Percentiles rank a stretch among this genome's conserved stretches.
phyloP scores from a whole-genome alignment of 331 rosid species.

The Quercus phellos region DNA sequence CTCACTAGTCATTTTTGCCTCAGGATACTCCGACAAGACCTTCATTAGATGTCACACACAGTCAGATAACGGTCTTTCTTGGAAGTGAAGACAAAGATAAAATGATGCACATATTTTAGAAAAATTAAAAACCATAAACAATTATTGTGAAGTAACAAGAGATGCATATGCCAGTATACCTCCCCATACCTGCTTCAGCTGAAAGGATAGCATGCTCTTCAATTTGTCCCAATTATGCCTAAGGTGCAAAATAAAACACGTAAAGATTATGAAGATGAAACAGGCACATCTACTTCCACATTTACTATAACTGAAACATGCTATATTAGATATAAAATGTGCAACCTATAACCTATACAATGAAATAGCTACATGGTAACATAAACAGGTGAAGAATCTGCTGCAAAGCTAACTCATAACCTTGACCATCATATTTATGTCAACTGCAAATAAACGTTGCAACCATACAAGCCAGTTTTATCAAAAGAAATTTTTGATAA shows the following conservation, averaged over 20 bases:
- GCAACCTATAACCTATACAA: background rate
- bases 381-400: background rate
- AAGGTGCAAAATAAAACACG: slow-evolving; percentile 18
- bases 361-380: background rate
- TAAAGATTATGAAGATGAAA: background rate
- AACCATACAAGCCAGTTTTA: too few species aligned
- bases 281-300: background rate
- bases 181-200: slow-evolving; percentile 99
- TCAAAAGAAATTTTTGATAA: too few species aligned
- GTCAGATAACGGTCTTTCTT: background rate
- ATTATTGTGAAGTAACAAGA: slow-evolving; percentile 3
- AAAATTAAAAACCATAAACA: slow-evolving; percentile 9
- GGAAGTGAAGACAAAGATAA: background rate
- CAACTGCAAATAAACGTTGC: background rate
- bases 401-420: background rate
- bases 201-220: slow-evolving; percentile 76
- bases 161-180: slow-evolving; percentile 52
- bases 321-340: background rate
- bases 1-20: slow-evolving; percentile 54
- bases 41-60: slow-evolving; percentile 23
- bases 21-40: slow-evolving; percentile 80
- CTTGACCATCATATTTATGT: background rate
- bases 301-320: background rate
- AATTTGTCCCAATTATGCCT: slow-evolving; percentile 92
- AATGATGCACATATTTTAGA: background rate